A percentile compares a stretch with the other conserved stretches of the same genome.
Conservation (phyloP, 1,139 yeast genomes). For the Debaryomyces fabryi region DNA sequence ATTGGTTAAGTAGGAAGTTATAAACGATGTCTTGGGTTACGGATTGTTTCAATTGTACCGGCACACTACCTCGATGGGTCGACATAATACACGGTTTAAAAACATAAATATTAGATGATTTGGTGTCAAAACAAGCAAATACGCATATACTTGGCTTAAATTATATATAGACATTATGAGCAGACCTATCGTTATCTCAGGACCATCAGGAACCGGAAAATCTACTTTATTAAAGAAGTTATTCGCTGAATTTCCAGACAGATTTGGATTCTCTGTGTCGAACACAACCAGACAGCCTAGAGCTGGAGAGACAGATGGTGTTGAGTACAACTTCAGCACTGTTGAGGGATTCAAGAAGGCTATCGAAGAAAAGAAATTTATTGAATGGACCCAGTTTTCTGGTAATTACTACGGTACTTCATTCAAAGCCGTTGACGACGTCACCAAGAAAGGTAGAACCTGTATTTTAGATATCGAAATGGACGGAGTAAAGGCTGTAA, state of each 20-base stretch:
- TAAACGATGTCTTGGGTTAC: not conserved
- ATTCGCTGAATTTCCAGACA: slow-evolving; percentile 85
- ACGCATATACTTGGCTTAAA: not conserved
- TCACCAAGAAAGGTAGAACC: slow-evolving; percentile 60
- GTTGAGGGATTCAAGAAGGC: slow-evolving; percentile 77
- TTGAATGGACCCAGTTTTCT: slow-evolving; percentile 98
- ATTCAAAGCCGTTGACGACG: slow-evolving; percentile 79
- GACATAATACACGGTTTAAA: not conserved
- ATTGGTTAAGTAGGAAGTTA: not conserved
- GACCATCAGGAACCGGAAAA: slow-evolving; percentile 97
- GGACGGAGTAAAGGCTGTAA: slow-evolving; percentile 97
- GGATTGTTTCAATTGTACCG: not conserved
- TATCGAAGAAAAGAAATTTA: slow-evolving; percentile 74
- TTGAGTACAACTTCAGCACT: slow-evolving; percentile 83
- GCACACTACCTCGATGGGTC: slow-evolving; percentile 1
- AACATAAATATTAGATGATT: not conserved
- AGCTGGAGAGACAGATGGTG: slow-evolving; percentile 86
- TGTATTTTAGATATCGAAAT: slow-evolving; percentile 96
- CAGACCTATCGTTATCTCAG: slow-evolving; percentile 91
- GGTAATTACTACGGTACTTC: slow-evolving; percentile 98
- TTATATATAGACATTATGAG: slow-evolving; percentile 18
- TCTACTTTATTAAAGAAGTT: slow-evolving; percentile 88
- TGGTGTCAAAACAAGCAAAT: not conserved
- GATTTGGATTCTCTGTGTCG: slow-evolving; percentile 92
- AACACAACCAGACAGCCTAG: slow-evolving; percentile 93